phyloP scores from a whole-genome alignment of 164 flowering plant genomes.

The Nymphaea thermarum region DNA sequence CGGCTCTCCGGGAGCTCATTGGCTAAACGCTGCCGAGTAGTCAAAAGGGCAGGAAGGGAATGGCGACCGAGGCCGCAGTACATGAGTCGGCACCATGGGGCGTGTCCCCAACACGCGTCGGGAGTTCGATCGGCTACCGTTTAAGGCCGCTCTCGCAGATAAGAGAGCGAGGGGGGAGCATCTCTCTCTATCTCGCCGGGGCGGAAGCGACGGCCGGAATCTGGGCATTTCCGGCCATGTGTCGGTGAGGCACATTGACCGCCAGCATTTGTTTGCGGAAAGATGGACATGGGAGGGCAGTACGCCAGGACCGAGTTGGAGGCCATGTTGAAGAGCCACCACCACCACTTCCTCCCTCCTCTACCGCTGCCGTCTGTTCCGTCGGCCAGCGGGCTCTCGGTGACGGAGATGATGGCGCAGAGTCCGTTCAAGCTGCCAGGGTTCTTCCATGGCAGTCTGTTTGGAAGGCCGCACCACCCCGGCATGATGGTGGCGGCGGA shows the following conservation, averaged over 20 bases:
- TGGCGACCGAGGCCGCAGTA: slow-evolving; percentile 10
- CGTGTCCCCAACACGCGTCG: slow-evolving; percentile 10
- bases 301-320: neutral
- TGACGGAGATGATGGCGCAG: neutral
- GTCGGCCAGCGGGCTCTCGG: too few relatives aligned
- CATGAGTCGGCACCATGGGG: slow-evolving; percentile 22
- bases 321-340: neutral
- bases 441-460: neutral
- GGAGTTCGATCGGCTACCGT: neutral
- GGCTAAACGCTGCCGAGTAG: neutral
- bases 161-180: slow-evolving; percentile 26
- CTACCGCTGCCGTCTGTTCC: neutral
- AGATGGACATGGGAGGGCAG: neutral
- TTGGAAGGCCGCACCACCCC: neutral
- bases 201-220: neutral
- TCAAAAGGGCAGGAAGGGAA: neutral
- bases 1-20: neutral
- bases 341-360: neutral
- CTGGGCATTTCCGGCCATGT: neutral
- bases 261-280: neutral
- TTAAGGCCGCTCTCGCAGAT: too few relatives aligned
- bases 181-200: slow-evolving; percentile 6
- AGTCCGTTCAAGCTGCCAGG: neutral
- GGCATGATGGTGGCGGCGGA: neutral
- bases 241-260: neutral